Evolutionary conservation across 768 basidiomycete species (phyloP).

Genomic region (Suillus brevipes): DNA sequence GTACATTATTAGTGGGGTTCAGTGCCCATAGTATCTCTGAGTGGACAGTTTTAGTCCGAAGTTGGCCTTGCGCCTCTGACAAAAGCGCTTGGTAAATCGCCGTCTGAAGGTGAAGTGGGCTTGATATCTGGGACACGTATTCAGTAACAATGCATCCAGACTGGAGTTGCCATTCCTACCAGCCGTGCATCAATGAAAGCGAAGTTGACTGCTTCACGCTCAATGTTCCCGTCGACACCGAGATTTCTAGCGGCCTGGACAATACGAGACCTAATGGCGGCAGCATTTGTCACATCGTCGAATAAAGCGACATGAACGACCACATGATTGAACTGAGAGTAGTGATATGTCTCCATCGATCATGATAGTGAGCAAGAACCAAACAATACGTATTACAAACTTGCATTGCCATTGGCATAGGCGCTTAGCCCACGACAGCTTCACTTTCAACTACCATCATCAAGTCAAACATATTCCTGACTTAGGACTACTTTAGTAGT

Average conservation of each 20-base stretch:
- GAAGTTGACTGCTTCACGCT: conserved; percentile 82
- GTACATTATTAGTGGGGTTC: conserved; percentile 84
- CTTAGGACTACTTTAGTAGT: background rate
- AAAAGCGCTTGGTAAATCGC: conserved; percentile 83
- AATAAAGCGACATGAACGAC: conserved; percentile 67
- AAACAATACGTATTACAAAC: background rate
- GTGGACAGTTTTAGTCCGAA: conserved; percentile 86
- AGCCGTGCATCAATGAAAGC: conserved; percentile 86
- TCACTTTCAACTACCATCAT: background rate
- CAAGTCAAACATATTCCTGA: background rate
- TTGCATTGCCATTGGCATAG: background rate
- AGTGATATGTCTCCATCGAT: conserved; percentile 55
- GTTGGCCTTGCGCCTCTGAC: conserved; percentile 52
- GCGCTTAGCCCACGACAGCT: background rate
- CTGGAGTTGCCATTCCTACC: conserved; percentile 46
- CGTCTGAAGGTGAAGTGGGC: conserved; percentile 76
- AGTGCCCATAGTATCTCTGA: conserved; percentile 89
- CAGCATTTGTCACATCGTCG: conserved; percentile 62
- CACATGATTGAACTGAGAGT: conserved; percentile 49
- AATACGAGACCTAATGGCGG: conserved; percentile 61
- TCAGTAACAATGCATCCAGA: conserved; percentile 14
- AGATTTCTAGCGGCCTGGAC: conserved; percentile 63
- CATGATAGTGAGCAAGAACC: background rate
- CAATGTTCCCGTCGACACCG: conserved; percentile 61
- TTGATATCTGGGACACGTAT: conserved; percentile 63